phyloP scores from a whole-genome alignment of 225 moss, liverwort and hornwort genomes.

The Anthoceros angustus region DNA sequence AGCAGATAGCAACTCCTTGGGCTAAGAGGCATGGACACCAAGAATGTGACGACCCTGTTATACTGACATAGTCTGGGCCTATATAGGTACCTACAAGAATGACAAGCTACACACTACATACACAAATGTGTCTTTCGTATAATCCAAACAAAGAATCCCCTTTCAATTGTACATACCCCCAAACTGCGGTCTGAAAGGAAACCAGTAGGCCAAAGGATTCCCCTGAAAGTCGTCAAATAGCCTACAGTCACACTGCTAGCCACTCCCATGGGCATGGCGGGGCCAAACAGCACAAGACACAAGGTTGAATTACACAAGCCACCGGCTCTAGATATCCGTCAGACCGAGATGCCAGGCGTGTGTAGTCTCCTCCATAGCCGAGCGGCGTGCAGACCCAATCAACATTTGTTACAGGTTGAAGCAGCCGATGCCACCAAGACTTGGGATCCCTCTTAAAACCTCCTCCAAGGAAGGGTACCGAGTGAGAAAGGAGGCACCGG shows the following conservation, averaged over 20 bases:
- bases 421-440: not conserved
- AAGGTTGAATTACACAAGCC: too few relatives aligned
- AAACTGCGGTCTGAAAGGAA: not conserved
- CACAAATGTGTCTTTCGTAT: not conserved
- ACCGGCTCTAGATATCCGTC: too few relatives aligned
- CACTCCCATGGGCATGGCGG: not conserved
- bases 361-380: too few relatives aligned
- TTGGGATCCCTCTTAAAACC: not conserved
- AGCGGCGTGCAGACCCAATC: too few relatives aligned
- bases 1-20: too few relatives aligned
- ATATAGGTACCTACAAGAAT: too few relatives aligned
- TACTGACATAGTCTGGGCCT: too few relatives aligned
- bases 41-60: too few relatives aligned
- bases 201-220: not conserved
- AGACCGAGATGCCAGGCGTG: too few relatives aligned
- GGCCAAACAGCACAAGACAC: not conserved
- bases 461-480: not conserved
- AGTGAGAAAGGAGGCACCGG: not conserved
- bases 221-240: not conserved
- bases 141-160: not conserved
- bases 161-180: not conserved
- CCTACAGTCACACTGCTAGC: not conserved
- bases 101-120: not conserved
- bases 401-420: not conserved
- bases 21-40: too few relatives aligned